Conservation (phyloP, 345 rosid genomes). For the Salix arbutifolia region DNA sequence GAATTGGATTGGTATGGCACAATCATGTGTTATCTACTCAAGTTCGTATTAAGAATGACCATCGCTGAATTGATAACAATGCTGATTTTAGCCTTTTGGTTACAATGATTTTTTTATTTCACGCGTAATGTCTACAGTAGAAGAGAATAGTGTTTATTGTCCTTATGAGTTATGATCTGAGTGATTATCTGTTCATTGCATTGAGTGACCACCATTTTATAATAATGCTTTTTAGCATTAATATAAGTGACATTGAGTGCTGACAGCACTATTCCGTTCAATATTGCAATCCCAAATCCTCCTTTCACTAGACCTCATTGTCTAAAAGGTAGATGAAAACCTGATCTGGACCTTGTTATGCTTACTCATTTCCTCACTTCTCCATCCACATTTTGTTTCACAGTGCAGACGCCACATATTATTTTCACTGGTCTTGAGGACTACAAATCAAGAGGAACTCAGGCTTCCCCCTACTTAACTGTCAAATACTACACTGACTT, state of each 20-base stretch:
- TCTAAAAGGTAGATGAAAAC: neutral
- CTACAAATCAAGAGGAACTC: constrained; percentile 96
- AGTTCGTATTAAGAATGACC: neutral
- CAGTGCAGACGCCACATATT: constrained; percentile 90
- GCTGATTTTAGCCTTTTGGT: neutral
- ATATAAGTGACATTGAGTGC: neutral
- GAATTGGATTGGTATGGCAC: neutral
- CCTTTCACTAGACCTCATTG: neutral
- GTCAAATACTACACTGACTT: constrained; percentile 70
- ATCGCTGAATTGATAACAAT: neutral
- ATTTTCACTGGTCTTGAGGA: constrained; percentile 94
- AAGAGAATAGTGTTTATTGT: neutral
- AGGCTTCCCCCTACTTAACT: constrained; percentile 80
- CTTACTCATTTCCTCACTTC: neutral
- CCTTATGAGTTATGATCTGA: neutral
- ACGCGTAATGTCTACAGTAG: neutral
- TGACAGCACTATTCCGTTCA: neutral
- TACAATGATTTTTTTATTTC: neutral
- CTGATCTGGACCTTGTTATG: neutral
- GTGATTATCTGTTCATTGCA: neutral
- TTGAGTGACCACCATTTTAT: neutral
- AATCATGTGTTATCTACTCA: neutral
- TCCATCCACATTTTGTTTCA: constrained; percentile 18
- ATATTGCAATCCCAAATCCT: neutral
- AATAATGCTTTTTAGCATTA: neutral